Evolutionary conservation across 768 basidiomycete genomes (phyloP).

Genomic region (Tephrocybe sp.): DNA sequence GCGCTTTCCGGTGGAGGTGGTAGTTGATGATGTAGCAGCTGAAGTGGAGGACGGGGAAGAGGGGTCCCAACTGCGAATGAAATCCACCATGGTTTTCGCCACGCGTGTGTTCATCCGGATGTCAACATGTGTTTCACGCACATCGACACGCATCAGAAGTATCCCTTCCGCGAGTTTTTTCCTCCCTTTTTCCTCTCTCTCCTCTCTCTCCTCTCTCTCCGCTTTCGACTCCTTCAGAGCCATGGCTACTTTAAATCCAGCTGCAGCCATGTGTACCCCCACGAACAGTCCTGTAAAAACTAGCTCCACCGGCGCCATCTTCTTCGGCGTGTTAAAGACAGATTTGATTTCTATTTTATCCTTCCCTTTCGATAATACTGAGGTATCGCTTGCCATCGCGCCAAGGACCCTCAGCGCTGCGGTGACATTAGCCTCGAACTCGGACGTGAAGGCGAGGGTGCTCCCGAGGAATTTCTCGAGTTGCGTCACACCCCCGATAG

Average conservation of each 20-base stretch:
- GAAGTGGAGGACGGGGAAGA: not conserved
- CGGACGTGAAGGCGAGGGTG: not conserved
- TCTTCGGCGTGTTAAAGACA: conserved; percentile 39
- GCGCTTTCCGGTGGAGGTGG: not conserved
- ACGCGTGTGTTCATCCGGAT: conserved; percentile 65
- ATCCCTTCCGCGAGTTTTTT: conserved; percentile 9
- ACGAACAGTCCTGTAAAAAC: conserved; percentile 57
- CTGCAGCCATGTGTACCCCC: conserved; percentile 40
- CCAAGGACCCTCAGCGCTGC: conserved; percentile 10
- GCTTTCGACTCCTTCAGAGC: not conserved
- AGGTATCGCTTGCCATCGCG: conserved; percentile 1
- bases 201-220: not conserved
- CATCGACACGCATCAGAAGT: conserved; percentile 46
- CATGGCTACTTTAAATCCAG: not conserved
- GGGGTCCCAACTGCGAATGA: conserved; percentile 34
- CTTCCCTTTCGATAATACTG: conserved; percentile 7
- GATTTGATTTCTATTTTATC: conserved; percentile 31
- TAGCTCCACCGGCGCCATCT: conserved; percentile 72
- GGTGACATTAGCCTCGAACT: conserved; percentile 2
- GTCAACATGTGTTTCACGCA: conserved; percentile 59
- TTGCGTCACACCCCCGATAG: conserved; percentile 22
- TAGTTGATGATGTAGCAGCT: not conserved
- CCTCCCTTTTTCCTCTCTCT: conserved; percentile 4
- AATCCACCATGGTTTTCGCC: conserved; percentile 53
- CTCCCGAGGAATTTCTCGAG: conserved; percentile 28